Conservation (phyloP, 805 yeast genomes). For the Kluyveromyces lactis region DNA sequence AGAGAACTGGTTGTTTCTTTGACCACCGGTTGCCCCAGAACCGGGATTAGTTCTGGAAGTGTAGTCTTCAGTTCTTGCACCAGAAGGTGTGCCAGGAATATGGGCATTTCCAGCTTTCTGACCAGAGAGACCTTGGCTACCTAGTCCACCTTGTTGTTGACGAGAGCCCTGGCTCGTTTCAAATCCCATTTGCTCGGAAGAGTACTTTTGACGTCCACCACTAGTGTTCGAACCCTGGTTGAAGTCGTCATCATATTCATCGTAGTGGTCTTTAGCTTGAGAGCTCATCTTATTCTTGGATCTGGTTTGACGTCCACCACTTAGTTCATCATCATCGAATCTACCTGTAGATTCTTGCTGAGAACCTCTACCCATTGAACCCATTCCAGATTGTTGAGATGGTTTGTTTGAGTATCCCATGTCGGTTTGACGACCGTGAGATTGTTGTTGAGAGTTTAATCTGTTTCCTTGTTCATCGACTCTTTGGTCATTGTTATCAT, state of each 20-base stretch:
- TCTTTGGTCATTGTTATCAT: constrained; percentile 8
- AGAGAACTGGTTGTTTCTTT: neutral
- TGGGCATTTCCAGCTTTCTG: neutral
- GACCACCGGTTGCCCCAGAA: neutral
- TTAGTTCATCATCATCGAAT: constrained; percentile 7
- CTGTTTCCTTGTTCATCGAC: constrained; percentile 7
- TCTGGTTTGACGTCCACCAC: constrained; percentile 1
- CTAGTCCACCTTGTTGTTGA: neutral
- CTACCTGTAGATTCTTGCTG: neutral
- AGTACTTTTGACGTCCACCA: constrained; percentile 1
- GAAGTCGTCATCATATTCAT: constrained; percentile 10
- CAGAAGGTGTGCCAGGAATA: neutral
- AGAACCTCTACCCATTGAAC: constrained; percentile 5
- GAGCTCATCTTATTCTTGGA: constrained; percentile 2
- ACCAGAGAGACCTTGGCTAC: neutral
- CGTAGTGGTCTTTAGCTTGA: constrained; percentile 3
- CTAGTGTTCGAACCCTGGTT: neutral
- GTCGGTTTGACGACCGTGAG: constrained; percentile 2
- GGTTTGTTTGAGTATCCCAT: constrained; percentile 2
- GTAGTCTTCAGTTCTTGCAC: neutral
- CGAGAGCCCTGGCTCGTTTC: neutral
- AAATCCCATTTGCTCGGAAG: neutral
- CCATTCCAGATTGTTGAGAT: constrained; percentile 7
- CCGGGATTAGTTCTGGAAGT: neutral
- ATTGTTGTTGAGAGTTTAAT: constrained; percentile 6